Evolutionary conservation across 106 monocot genomes (phyloP).

Genomic region (Dactylorhiza incarnata): DNA sequence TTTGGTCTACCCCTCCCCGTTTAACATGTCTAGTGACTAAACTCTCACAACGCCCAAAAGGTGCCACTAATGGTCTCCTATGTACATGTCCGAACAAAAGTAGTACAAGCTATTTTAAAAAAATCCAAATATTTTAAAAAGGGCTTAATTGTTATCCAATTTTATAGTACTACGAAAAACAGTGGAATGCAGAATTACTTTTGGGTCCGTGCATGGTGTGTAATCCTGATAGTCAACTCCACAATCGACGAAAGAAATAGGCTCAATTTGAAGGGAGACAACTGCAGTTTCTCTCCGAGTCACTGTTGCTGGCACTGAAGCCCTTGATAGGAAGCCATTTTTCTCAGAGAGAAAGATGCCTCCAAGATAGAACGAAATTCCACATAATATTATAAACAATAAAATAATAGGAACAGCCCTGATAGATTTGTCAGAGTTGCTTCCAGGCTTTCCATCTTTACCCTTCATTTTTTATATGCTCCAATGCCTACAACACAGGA

Average conservation of each 20-base stretch:
- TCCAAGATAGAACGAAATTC: conserved; percentile 80
- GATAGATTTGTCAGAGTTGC: conserved; percentile 29
- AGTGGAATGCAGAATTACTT: conserved; percentile 29
- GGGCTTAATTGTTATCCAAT: not conserved
- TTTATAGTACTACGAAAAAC: not conserved
- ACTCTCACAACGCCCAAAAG: too few species aligned
- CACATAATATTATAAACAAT: conserved; percentile 57
- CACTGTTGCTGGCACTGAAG: conserved; percentile 16
- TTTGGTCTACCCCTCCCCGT: too few species aligned
- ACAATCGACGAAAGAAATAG: conserved; percentile 60
- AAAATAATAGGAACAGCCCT: conserved; percentile 45
- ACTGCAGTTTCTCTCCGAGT: conserved; percentile 18
- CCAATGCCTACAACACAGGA: not conserved
- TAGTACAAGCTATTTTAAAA: too few species aligned
- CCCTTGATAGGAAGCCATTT: conserved; percentile 22
- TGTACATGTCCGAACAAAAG: too few species aligned
- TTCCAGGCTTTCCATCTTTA: conserved; percentile 49
- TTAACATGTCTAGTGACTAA: too few species aligned
- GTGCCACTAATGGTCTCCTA: too few species aligned
- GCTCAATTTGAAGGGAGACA: conserved; percentile 35
- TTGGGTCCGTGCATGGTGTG: conserved; percentile 97
- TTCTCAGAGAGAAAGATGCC: conserved; percentile 59
- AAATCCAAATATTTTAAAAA: not conserved
- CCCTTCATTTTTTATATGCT: conserved; percentile 45
- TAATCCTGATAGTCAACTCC: conserved; percentile 78